phyloP scores from a whole-genome alignment of 139 green algal species.

The Ulvella scutata region DNA sequence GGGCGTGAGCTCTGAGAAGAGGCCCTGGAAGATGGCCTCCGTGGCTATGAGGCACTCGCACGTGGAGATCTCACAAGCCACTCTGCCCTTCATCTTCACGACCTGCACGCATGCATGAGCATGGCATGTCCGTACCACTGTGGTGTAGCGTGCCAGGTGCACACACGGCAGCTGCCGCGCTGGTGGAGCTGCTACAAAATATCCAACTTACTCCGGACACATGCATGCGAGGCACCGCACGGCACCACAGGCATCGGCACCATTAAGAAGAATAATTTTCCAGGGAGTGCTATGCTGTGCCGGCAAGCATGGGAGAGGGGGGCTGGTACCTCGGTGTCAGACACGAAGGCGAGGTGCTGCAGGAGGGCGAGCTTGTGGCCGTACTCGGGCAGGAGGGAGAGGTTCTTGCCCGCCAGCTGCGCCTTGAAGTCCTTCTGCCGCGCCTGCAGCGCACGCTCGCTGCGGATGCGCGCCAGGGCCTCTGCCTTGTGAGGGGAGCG shows the following conservation, averaged over 20 bases:
- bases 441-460: not conserved
- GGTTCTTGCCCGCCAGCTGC: not conserved
- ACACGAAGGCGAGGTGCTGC: not conserved
- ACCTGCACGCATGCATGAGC: slow-evolving; percentile 35
- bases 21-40: slow-evolving; percentile 77
- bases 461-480: not conserved
- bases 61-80: slow-evolving; percentile 78
- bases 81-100: slow-evolving; percentile 74
- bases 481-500: not conserved
- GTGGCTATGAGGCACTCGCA: slow-evolving; percentile 52
- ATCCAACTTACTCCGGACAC: too few relatives aligned
- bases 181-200: too few relatives aligned
- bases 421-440: not conserved
- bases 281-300: not conserved
- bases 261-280: not conserved
- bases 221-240: too few relatives aligned
- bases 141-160: not conserved
- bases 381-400: not conserved
- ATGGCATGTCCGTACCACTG: not conserved
- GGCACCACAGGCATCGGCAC: too few relatives aligned
- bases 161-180: too few relatives aligned
- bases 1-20: slow-evolving; percentile 55
- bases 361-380: not conserved
- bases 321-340: not conserved
- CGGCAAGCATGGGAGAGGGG: too few relatives aligned